Base-by-base conservation (phyloP, 2,329 filamentous ascomycete genomes). In the Aciculosporium take region DNA sequence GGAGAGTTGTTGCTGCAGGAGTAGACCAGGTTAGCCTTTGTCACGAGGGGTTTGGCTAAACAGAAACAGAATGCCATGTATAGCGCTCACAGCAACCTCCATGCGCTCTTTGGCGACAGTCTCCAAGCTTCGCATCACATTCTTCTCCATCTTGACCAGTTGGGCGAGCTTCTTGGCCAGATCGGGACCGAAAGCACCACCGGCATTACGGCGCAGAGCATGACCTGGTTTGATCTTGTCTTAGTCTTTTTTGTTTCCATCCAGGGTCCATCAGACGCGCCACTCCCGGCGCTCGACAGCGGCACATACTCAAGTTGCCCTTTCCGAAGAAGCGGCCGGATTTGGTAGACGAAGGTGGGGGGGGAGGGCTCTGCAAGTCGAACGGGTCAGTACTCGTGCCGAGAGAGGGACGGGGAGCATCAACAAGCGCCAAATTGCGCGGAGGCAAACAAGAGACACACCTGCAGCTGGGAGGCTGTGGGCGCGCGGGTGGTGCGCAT, bases 61-160 rank as follows among this genome's bases (percentile, higher is more conserved):
- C 15, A 9, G 10, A 13, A 9, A 28, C 9, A 7, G 21, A 1
- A 12, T 10, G 13, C 8, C 20, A 6, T n/a, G 27, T 24, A 41
- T 30, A 18, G 74, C 85, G 57, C 83, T 20, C 28, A 94, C 87
- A 57, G 91, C 91, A 51, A 95, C 89, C 56, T 96, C 91, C 87
- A 96, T 96, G 54, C 91, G 81, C 72, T 98, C 91, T 57, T 87
- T 81, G 35, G 87, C 87, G 41, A 96, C 91, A 38, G 86, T 74
- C 62, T 98, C 91, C 73, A 96, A 80, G 61, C 87, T 95, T 63
- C 91, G 86, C 91, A 98, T 98, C 43, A 95, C 85, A 60, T 98
- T 96, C 79, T 98, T 98, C 70, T 98, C 91, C 91, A 98, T 98
- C 77, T 98, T 98, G 49, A 98, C 91, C 40, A 98, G 76, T 68